Percentiles rank a stretch among this genome's conserved stretches.
These are phyloP conservation scores for Cladophialophora exuberans DNA, from an alignment of 2,329 filamentous ascomycete genomes.

Conservation along the genomic window DNA sequence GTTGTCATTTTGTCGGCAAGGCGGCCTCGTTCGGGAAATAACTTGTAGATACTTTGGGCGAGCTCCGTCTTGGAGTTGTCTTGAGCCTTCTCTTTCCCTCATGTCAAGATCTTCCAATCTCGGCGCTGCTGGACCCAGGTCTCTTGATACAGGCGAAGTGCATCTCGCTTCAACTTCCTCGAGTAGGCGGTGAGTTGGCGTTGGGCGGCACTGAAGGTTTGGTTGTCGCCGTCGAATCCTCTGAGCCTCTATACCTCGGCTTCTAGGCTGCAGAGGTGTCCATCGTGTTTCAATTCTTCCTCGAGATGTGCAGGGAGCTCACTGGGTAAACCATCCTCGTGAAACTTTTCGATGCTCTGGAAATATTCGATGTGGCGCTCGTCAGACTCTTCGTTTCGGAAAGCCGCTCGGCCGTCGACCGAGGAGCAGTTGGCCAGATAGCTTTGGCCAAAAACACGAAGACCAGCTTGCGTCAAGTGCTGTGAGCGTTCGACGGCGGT, in stretches of 20 bases:
- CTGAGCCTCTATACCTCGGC: not conserved
- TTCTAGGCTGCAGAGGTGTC: conserved; percentile 8
- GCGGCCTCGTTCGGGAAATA: conserved; percentile 19
- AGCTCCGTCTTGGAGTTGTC: conserved; percentile 16
- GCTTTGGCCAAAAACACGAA: conserved; percentile 20
- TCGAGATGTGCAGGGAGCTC: conserved; percentile 21
- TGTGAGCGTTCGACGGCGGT: conserved; percentile 22
- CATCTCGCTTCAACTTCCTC: not conserved
- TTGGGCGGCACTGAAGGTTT: not conserved
- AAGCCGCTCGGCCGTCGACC: conserved; percentile 27
- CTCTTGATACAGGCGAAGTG: conserved; percentile 21
- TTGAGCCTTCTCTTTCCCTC: conserved; percentile 18
- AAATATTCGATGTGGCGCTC: conserved; percentile 30
- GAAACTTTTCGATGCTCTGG: conserved; percentile 26
- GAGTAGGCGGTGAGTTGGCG: too few species aligned
- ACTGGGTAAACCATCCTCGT: conserved; percentile 22
- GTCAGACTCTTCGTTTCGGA: conserved; percentile 18
- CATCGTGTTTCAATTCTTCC: conserved; percentile 20
- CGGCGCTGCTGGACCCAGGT: conserved; percentile 23
- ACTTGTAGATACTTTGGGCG: conserved; percentile 13
- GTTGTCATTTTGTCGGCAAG: conserved; percentile 10
- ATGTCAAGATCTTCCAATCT: conserved; percentile 23
- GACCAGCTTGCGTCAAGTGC: conserved; percentile 22
- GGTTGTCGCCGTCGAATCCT: not conserved
- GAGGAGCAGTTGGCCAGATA: conserved; percentile 26